These are phyloP conservation scores for Fusarium domesticum DNA, from an alignment of 2,329 filamentous ascomycete species.

Conservation along the genomic window DNA sequence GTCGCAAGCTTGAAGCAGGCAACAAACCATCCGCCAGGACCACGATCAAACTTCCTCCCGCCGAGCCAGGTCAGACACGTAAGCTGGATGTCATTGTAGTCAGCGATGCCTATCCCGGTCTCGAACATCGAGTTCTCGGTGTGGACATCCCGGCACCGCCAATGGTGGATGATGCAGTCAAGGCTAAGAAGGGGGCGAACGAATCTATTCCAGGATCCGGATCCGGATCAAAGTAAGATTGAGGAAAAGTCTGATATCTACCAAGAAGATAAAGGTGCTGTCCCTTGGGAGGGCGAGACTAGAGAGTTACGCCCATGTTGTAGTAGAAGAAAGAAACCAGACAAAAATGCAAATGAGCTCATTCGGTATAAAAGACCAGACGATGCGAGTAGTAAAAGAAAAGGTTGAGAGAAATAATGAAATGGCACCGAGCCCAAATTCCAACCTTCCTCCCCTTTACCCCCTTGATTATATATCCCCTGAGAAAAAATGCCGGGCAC, in stretches of 20 bases:
- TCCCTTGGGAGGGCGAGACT: slow-evolving; percentile 3
- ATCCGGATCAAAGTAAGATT: slow-evolving; percentile 13
- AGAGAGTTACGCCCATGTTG: slow-evolving; percentile 9
- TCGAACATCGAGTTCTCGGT: slow-evolving; percentile 53
- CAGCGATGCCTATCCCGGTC: slow-evolving; percentile 83
- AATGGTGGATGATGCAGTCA: slow-evolving; percentile 46
- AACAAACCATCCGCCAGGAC: slow-evolving; percentile 52
- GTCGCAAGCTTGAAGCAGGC: slow-evolving; percentile 38
- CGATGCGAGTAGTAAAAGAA: neutral
- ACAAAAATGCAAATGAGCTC: slow-evolving; percentile 3
- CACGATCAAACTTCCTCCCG: slow-evolving; percentile 58
- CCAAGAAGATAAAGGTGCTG: slow-evolving; percentile 7
- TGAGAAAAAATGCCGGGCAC: slow-evolving; percentile 21
- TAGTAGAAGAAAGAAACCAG: slow-evolving; percentile 7
- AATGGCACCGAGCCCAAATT: neutral
- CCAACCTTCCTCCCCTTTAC: slow-evolving; percentile 10
- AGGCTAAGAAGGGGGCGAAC: slow-evolving; percentile 37
- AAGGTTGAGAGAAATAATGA: slow-evolving; percentile 5
- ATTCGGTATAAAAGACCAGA: slow-evolving; percentile 1
- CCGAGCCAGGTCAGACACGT: slow-evolving; percentile 45
- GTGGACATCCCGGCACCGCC: slow-evolving; percentile 53
- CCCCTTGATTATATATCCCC: slow-evolving; percentile 8
- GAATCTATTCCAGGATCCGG: neutral
- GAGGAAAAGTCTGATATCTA: slow-evolving; percentile 14
- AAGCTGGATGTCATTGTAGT: slow-evolving; percentile 72